Evolutionary conservation across 495 filamentous ascomycete species (phyloP).

Genomic region (Aspergillus haitiensis): DNA sequence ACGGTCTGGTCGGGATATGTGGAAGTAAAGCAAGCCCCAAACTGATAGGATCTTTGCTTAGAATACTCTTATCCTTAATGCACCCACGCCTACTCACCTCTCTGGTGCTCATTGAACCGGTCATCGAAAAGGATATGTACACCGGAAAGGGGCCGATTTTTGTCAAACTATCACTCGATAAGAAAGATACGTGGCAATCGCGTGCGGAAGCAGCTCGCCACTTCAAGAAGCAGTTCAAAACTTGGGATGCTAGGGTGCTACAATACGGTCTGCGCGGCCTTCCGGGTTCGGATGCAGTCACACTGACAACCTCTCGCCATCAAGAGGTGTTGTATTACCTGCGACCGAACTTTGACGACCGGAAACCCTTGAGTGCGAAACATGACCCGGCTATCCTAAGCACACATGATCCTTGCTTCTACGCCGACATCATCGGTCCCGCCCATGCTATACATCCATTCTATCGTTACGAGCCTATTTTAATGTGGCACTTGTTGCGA

Average conservation of each 20-base stretch:
- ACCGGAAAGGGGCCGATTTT: not conserved
- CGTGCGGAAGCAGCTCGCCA: not conserved
- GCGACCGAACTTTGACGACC: constrained; percentile 1
- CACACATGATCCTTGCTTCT: not conserved
- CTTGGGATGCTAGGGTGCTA: constrained; percentile 12
- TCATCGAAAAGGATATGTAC: not conserved
- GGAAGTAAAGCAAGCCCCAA: constrained; percentile 9
- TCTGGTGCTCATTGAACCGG: constrained; percentile 18
- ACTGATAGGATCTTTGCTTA: constrained; percentile 28
- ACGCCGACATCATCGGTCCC: constrained; percentile 8
- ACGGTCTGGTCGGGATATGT: not conserved
- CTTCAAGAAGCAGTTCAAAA: not conserved
- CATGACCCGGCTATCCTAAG: not conserved
- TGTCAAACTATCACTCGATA: not conserved
- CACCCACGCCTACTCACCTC: constrained; percentile 16
- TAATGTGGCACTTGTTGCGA: constrained; percentile 55
- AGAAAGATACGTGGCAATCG: constrained; percentile 12
- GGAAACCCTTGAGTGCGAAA: not conserved
- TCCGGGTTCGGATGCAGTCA: not conserved
- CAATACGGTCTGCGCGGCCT: constrained; percentile 11
- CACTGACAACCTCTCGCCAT: constrained; percentile 6
- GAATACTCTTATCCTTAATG: constrained; percentile 7
- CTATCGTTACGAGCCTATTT: constrained; percentile 54
- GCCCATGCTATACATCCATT: not conserved
- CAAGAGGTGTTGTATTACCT: constrained; percentile 11